Percentiles rank a stretch among this genome's conserved stretches.
These are phyloP conservation scores for Blastocrithidia nonstop DNA, from an alignment of 208 protist species.

Conservation along the genomic window DNA sequence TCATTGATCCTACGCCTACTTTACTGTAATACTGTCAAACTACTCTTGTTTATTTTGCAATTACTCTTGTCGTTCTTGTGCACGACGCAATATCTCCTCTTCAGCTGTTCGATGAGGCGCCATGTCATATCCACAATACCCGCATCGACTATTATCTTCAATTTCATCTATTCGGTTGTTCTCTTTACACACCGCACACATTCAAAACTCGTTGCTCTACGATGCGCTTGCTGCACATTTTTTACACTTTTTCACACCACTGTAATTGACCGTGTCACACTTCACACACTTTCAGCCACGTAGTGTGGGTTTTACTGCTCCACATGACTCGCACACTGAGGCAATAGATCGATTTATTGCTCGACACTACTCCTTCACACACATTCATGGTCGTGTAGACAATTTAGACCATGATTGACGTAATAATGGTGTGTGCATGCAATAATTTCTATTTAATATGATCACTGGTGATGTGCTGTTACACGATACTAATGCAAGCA, in stretches of 20 bases:
- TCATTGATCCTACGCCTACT: slow-evolving; percentile 53
- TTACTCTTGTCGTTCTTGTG: slow-evolving; percentile 14
- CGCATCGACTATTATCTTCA: slow-evolving; percentile 75
- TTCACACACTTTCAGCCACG: slow-evolving; percentile 64
- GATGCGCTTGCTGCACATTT: slow-evolving; percentile 21
- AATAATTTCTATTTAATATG: slow-evolving; percentile 6
- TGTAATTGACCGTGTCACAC: slow-evolving; percentile 43
- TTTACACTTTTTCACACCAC: slow-evolving; percentile 64
- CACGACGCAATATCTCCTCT: slow-evolving; percentile 22
- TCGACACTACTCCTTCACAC: slow-evolving; percentile 43
- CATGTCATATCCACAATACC: slow-evolving; percentile 81
- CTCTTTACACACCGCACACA: slow-evolving; percentile 71
- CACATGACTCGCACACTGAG: slow-evolving; percentile 31
- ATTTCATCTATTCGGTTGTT: slow-evolving; percentile 80
- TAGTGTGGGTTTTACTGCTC: slow-evolving; percentile 33
- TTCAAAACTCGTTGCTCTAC: slow-evolving; percentile 53
- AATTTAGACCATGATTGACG: slow-evolving; percentile 46
- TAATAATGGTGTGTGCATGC: slow-evolving; percentile 6
- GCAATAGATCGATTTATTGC: slow-evolving; percentile 18
- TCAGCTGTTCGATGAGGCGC: slow-evolving; percentile 39
- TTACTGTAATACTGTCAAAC: slow-evolving; percentile 43
- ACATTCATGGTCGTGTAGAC: slow-evolving; percentile 62
- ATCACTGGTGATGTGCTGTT: slow-evolving; percentile 1
- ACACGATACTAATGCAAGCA: too few species aligned
- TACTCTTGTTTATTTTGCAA: slow-evolving; percentile 26